A percentile compares a stretch with the other conserved stretches of the same genome.
Conservation (phyloP, 805 yeast genomes). For the Candida quercuum region DNA sequence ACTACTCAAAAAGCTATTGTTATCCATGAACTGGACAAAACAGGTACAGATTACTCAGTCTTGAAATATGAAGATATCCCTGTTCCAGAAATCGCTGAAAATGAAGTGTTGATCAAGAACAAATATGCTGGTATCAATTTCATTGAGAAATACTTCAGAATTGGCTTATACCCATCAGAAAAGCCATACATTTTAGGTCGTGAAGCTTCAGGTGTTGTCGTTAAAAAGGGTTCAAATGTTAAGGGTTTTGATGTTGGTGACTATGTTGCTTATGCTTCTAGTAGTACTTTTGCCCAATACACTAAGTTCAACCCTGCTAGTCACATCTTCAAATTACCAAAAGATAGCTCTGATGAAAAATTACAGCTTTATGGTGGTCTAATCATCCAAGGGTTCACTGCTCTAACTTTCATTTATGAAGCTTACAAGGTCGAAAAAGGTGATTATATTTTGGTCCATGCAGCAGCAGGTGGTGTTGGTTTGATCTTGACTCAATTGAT, state of each 20-base stretch:
- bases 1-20: slow-evolving; percentile 49
- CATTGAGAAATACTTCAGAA: slow-evolving; percentile 79
- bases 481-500: slow-evolving; percentile 62
- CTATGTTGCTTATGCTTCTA: slow-evolving; percentile 51
- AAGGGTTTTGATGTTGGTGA: slow-evolving; percentile 60
- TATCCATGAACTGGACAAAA: slow-evolving; percentile 46
- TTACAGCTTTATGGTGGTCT: slow-evolving; percentile 55
- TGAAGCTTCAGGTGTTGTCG: slow-evolving; percentile 69
- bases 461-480: slow-evolving; percentile 97
- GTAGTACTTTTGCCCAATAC: slow-evolving; percentile 68
- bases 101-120: slow-evolving; percentile 68
- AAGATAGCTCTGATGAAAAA: slow-evolving; percentile 39
- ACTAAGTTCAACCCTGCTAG: slow-evolving; percentile 38
- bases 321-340: slow-evolving; percentile 44
- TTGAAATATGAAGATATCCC: slow-evolving; percentile 50
- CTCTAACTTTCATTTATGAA: slow-evolving; percentile 62
- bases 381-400: slow-evolving; percentile 73
- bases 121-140: slow-evolving; percentile 75
- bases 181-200: slow-evolving; percentile 68
- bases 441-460: slow-evolving; percentile 74
- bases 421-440: slow-evolving; percentile 63
- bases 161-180: slow-evolving; percentile 61
- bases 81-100: slow-evolving; percentile 49
- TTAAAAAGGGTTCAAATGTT: slow-evolving; percentile 56
- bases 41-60: slow-evolving; percentile 36